A percentile compares a stretch with the other conserved stretches of the same genome.
These are phyloP conservation scores for Heliocybe sulcata DNA, from an alignment of 1,284 basidiomycete genomes.

Conservation along the genomic window DNA sequence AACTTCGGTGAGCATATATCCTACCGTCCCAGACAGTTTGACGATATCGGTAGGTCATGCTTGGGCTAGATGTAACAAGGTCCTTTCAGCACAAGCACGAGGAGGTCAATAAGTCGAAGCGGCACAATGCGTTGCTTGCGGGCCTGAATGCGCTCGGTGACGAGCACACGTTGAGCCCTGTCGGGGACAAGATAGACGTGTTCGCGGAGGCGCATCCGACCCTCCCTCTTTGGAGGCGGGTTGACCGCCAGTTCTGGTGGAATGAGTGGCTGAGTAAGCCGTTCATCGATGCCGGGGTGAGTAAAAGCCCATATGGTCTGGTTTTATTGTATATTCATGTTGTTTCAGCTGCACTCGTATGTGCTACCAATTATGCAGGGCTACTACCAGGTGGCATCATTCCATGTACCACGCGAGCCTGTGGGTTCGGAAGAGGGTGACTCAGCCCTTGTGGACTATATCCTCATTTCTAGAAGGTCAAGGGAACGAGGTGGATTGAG, in stretches of 20 bases:
- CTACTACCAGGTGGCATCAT: conserved; percentile 68
- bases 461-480: conserved; percentile 81
- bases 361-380: conserved; percentile 88
- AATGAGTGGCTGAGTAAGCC: conserved; percentile 78
- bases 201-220: conserved; percentile 62
- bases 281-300: conserved; percentile 69
- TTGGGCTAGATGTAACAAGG: conserved; percentile 71
- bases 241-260: conserved; percentile 86
- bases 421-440: conserved; percentile 36
- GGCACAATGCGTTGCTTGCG: conserved; percentile 46
- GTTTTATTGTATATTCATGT: neutral
- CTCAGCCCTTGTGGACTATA: conserved; percentile 48
- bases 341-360: conserved; percentile 63
- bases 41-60: conserved; percentile 2
- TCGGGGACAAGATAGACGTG: conserved; percentile 39
- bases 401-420: conserved; percentile 54
- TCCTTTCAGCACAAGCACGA: conserved; percentile 77
- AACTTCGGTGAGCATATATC: conserved; percentile 49
- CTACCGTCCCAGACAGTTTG: neutral
- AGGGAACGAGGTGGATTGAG: conserved; percentile 89
- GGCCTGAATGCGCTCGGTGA: conserved; percentile 42
- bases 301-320: conserved; percentile 9
- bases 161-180: conserved; percentile 13
- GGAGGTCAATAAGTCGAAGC: conserved; percentile 44
- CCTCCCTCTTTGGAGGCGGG: conserved; percentile 78